phyloP scores from a whole-genome alignment of 208 protist species.

The Crithidia acanthocephali region DNA sequence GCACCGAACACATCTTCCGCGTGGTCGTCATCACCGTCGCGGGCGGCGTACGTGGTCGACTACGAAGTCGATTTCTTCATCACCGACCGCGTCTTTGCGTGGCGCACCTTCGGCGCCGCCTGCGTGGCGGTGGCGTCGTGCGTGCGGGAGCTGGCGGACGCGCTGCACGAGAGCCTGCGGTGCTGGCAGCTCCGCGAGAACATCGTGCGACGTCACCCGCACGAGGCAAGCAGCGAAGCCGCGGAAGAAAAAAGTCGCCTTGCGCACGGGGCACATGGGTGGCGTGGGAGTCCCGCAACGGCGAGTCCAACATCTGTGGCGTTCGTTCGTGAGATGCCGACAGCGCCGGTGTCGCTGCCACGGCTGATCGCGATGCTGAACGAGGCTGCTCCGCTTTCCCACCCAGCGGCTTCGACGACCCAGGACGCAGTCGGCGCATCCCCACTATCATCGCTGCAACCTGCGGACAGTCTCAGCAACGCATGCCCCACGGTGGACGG shows the following conservation, averaged over 20 bases:
- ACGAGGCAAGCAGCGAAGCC: background rate
- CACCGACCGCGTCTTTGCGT: constrained; percentile 66
- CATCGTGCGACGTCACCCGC: constrained; percentile 8
- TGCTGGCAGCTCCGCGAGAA: constrained; percentile 30
- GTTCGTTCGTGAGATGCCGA: too few species aligned
- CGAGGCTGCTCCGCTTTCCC: background rate
- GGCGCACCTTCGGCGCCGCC: constrained; percentile 70
- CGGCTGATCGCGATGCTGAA: constrained; percentile 11
- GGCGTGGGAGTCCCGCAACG: background rate
- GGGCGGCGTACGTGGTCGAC: constrained; percentile 6
- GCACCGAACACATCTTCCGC: background rate
- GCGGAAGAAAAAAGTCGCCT: background rate
- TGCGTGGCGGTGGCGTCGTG: constrained; percentile 65
- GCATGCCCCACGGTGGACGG: too few species aligned
- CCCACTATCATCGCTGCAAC: too few species aligned
- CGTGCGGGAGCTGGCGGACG: constrained; percentile 67
- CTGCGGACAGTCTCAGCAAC: too few species aligned
- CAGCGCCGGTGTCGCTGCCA: constrained; percentile 14
- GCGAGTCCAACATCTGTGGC: background rate
- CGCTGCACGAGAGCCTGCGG: constrained; percentile 41
- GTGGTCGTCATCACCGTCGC: background rate
- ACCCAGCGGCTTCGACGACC: background rate
- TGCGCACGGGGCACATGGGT: background rate
- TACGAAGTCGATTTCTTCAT: constrained; percentile 66
- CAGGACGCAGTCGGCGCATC: too few species aligned